Evolutionary conservation across 225 moss, liverwort and hornwort genomes (phyloP).

Genomic region (Sphagnum tenellum): DNA sequence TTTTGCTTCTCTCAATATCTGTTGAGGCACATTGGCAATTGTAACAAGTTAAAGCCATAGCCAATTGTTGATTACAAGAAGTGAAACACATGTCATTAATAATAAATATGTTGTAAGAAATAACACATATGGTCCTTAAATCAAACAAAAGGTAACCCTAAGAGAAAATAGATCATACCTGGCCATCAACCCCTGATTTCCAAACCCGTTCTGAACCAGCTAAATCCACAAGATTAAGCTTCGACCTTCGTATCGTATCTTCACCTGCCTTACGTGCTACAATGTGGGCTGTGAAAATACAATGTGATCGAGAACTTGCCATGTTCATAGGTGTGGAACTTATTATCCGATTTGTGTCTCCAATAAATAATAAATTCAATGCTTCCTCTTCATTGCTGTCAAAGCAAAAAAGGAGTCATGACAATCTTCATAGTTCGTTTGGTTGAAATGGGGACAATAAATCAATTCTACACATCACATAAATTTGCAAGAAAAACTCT

Average conservation of each 20-base stretch:
- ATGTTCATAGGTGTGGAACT: constrained; percentile 86
- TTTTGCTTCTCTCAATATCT: constrained; percentile 71
- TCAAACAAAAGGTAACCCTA: too few relatives aligned
- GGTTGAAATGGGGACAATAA: too few relatives aligned
- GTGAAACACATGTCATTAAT: too few relatives aligned
- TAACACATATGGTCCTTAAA: too few relatives aligned
- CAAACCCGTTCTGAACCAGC: constrained; percentile 87
- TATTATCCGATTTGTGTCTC: constrained; percentile 79
- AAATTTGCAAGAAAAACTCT: too few relatives aligned
- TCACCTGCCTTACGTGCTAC: constrained; percentile 67
- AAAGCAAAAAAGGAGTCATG: neutral
- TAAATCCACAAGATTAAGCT: constrained; percentile 79
- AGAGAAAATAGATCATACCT: constrained; percentile 16
- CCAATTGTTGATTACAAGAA: too few relatives aligned
- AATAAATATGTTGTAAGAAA: too few relatives aligned
- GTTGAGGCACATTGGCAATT: constrained; percentile 1
- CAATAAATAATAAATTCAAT: constrained; percentile 75
- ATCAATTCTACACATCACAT: too few relatives aligned
- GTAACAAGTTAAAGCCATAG: too few relatives aligned
- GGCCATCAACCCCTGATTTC: constrained; percentile 75
- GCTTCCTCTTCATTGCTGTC: constrained; percentile 85
- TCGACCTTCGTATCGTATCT: constrained; percentile 68
- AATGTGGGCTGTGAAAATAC: constrained; percentile 65
- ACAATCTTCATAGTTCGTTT: too few relatives aligned
- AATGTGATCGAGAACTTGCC: constrained; percentile 84